Base-by-base conservation (phyloP, 306 rosid species). In the Pachyrhizus erosus region DNA sequence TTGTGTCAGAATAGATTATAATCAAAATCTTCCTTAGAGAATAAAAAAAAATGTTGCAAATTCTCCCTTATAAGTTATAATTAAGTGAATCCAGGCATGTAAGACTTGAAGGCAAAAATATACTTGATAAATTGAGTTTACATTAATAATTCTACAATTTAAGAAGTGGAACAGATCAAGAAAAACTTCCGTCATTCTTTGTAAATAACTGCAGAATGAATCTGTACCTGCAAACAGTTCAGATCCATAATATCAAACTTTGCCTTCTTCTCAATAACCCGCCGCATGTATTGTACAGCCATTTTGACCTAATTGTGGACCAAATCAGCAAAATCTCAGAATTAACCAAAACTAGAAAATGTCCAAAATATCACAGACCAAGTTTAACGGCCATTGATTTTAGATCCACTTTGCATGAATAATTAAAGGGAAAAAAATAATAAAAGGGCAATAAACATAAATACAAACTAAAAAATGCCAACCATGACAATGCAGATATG, bases 241-340 rank as follows among this genome's bases (percentile, higher is more conserved):
- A 93, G 93, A 88, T 90, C 87, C 99, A 92, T 93, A 49, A 93
- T 93, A 85, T 96, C 98, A 80, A 96, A 96, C 86, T 93, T 93
- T 42, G 98, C 99, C 91, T 85, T 93, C 98, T 88, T 96, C 86
- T 87, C 96, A 81, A 96, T 96, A 45, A 93, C 86, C 80, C 96
- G 89, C n/a, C 98, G 90, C 98, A 96, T 96, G 86, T 96, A 96
- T 51, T 93, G 99, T 67, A 96, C 91, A 5, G 97, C 97, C 91
- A 96, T 90, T 87, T 93, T 96, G 69, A 96, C 93, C 99, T 93
- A 87, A 73, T 81, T 23, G 77, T 73, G 79, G 34, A 77, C 64
- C 65, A 82, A 37, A 39, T 43, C 62, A 79, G 34, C 51, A 78
- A 46, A 23, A 64, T 69, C 3, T 55, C 69, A 26, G 58, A 26